Evolutionary conservation across 2,329 filamentous ascomycete species (phyloP).

Genomic region (Amesomyces nigricolor): DNA sequence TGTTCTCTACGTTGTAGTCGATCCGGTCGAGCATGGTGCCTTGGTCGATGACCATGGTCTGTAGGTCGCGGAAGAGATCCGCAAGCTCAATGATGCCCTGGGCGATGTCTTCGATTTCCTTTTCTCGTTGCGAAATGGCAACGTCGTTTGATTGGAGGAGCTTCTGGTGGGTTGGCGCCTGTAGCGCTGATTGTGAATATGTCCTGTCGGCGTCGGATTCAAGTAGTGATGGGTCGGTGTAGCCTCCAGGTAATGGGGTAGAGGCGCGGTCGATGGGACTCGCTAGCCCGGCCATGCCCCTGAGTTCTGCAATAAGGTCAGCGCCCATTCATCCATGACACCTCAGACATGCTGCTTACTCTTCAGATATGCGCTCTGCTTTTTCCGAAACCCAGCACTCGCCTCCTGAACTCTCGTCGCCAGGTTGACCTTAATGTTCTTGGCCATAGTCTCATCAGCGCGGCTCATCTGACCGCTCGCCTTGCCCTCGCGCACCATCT

Average conservation of each 20-base stretch:
- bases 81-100: constrained; percentile 96
- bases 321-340: neutral
- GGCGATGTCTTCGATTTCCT: constrained; percentile 95
- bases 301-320: constrained; percentile 54
- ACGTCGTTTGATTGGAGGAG: constrained; percentile 71
- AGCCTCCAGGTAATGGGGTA: constrained; percentile 44
- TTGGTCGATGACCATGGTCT: constrained; percentile 91
- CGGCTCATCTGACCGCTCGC: constrained; percentile 65
- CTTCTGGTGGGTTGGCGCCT: constrained; percentile 66
- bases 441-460: constrained; percentile 91
- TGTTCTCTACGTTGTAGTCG: constrained; percentile 96
- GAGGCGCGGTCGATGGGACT: constrained; percentile 46
- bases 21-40: constrained; percentile 89
- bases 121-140: constrained; percentile 83
- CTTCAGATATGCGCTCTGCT: constrained; percentile 92
- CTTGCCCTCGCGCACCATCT: constrained; percentile 76
- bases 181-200: constrained; percentile 83
- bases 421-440: constrained; percentile 89
- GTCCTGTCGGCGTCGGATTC: constrained; percentile 92
- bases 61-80: constrained; percentile 93
- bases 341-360: constrained; percentile 51
- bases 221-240: constrained; percentile 79
- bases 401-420: constrained; percentile 85
- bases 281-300: constrained; percentile 58
- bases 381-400: constrained; percentile 89